phyloP scores from a whole-genome alignment of 1,139 yeast genomes.

The Debaryomyces coudertii region DNA sequence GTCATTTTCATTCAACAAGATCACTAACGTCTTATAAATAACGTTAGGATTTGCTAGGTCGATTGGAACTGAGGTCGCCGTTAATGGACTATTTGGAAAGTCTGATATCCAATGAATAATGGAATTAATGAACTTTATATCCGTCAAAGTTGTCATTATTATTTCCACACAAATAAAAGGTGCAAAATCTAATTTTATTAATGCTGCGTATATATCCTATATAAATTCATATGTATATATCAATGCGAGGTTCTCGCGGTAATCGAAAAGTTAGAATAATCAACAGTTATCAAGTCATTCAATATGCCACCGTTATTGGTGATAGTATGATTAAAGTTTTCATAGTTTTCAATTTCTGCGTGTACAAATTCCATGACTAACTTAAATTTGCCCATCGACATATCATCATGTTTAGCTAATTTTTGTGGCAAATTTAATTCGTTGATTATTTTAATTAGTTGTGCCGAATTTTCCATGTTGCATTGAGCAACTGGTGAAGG shows the following conservation, averaged over 20 bases:
- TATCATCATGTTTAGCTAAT: slow-evolving; percentile 60
- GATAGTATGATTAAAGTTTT: slow-evolving; percentile 26
- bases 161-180: slow-evolving; percentile 6
- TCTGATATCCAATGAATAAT: slow-evolving; percentile 30
- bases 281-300: slow-evolving; percentile 48
- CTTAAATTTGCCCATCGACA: slow-evolving; percentile 53
- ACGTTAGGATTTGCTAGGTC: slow-evolving; percentile 20
- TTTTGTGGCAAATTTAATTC: slow-evolving; percentile 46
- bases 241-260: slow-evolving; percentile 20
- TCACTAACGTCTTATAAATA: slow-evolving; percentile 17
- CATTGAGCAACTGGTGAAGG: slow-evolving; percentile 3
- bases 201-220: slow-evolving; percentile 7
- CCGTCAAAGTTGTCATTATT: slow-evolving; percentile 8
- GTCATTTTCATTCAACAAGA: slow-evolving; percentile 22
- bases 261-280: slow-evolving; percentile 47
- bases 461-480: slow-evolving; percentile 25
- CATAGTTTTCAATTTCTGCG: slow-evolving; percentile 37
- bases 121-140: slow-evolving; percentile 19
- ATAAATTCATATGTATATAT: slow-evolving; percentile 3
- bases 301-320: slow-evolving; percentile 26
- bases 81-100: slow-evolving; percentile 25
- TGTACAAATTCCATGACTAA: slow-evolving; percentile 52
- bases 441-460: slow-evolving; percentile 34
- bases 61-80: slow-evolving; percentile 11
- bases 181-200: slow-evolving; percentile 10